Evolutionary conservation across 2,329 filamentous ascomycete genomes (phyloP).

Genomic region (Diplodia seriata): DNA sequence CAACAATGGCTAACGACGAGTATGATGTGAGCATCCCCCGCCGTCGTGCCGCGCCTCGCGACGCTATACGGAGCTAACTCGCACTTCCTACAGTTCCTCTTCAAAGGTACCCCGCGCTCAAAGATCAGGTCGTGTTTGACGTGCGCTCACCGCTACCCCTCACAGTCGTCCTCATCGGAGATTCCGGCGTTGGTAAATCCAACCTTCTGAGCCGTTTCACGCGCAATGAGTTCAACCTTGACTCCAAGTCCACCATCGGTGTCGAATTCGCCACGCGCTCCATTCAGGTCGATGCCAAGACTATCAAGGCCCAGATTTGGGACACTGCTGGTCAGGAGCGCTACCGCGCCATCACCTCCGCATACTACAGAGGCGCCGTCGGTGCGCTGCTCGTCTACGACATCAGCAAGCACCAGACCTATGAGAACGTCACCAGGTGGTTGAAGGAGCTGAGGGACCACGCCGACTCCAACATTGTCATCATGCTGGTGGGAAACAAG

Average conservation of each 20-base stretch:
- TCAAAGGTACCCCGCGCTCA: conserved; percentile 76
- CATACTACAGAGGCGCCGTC: conserved; percentile 97
- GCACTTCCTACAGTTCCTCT: conserved; percentile 78
- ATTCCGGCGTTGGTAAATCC: conserved; percentile 99
- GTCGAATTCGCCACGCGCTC: conserved; percentile 99
- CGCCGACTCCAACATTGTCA: conserved; percentile 98
- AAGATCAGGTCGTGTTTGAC: conserved; percentile 38
- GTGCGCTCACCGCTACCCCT: conserved; percentile 43
- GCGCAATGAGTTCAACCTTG: conserved; percentile 99
- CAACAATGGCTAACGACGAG: conserved; percentile 96
- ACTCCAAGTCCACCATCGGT: conserved; percentile 99
- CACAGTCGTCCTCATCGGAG: conserved; percentile 95
- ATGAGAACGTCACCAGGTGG: conserved; percentile 99
- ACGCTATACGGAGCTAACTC: conserved; percentile 41
- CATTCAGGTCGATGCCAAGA: conserved; percentile 99
- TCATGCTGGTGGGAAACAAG: conserved; percentile 99
- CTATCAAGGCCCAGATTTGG: conserved; percentile 99
- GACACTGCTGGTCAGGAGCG: conserved; percentile 98
- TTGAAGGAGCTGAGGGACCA: conserved; percentile 98
- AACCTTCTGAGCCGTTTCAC: conserved; percentile 99
- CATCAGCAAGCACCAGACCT: conserved; percentile 99
- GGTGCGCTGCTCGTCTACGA: conserved; percentile 98
- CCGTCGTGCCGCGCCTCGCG: conserved; percentile 40
- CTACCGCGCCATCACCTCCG: conserved; percentile 98
- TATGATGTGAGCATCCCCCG: conserved; percentile 80